Conservation (phyloP, 1,284 basidiomycete species). For the Ceratobasidium papillatum region DNA sequence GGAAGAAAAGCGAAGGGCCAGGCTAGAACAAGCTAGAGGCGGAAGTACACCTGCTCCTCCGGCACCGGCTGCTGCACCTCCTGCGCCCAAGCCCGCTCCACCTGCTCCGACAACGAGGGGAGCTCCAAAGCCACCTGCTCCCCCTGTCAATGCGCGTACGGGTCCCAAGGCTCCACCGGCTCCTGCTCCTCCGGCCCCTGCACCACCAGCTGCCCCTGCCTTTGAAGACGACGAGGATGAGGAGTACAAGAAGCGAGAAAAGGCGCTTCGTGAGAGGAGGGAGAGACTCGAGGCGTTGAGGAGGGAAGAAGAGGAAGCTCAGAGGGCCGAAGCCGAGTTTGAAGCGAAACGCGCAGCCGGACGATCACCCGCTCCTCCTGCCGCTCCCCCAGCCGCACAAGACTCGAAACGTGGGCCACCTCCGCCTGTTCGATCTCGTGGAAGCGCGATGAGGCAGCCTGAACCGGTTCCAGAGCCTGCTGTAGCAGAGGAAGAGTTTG, state of each 20-base stretch:
- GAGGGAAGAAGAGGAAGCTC: constrained; percentile 74
- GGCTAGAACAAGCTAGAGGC: constrained; percentile 72
- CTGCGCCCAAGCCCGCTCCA: constrained; percentile 49
- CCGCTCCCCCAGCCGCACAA: constrained; percentile 49
- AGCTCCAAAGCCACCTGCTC: constrained; percentile 53
- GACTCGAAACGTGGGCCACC: constrained; percentile 42
- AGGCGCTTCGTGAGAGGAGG: constrained; percentile 71
- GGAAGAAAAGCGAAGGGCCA: constrained; percentile 71
- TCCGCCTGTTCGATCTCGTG: constrained; percentile 40
- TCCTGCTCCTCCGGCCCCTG: constrained; percentile 51
- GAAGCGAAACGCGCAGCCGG: constrained; percentile 58
- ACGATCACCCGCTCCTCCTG: constrained; percentile 47
- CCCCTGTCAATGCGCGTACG: constrained; percentile 49
- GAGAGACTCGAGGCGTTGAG: constrained; percentile 74
- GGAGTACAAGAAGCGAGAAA: constrained; percentile 66
- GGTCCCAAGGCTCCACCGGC: constrained; percentile 47
- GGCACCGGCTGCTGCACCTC: constrained; percentile 49
- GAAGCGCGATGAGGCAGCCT: constrained; percentile 4
- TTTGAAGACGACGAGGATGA: constrained; percentile 70
- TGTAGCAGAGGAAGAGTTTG: constrained; percentile 22
- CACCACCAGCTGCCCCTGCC: constrained; percentile 53
- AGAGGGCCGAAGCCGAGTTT: constrained; percentile 68
- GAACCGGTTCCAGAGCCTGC: constrained; percentile 22
- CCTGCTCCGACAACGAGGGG: constrained; percentile 50
- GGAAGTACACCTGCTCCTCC: constrained; percentile 50